These are phyloP conservation scores for Podosphaera fusca DNA, from an alignment of 2,329 filamentous ascomycete species.

Conservation along the genomic window DNA sequence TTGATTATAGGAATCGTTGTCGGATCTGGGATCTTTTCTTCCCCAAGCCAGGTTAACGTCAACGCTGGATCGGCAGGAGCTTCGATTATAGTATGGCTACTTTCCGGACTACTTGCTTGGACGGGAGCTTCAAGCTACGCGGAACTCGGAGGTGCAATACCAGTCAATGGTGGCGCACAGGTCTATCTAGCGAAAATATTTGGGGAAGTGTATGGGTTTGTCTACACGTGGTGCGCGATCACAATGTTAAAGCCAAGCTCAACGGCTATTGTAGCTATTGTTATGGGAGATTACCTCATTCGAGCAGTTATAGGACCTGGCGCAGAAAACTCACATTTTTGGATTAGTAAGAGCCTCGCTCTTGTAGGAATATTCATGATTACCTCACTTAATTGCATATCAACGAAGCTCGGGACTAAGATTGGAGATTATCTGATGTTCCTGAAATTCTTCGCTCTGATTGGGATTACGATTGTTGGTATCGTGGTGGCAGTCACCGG, in stretches of 20 bases:
- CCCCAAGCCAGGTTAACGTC: constrained; percentile 73
- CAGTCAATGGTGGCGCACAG: constrained; percentile 81
- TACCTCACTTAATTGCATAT: constrained; percentile 73
- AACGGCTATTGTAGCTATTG: constrained; percentile 85
- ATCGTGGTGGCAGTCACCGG: constrained; percentile 78
- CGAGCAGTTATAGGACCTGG: constrained; percentile 72
- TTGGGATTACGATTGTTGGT: constrained; percentile 70
- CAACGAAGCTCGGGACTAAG: constrained; percentile 66
- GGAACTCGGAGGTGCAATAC: constrained; percentile 85
- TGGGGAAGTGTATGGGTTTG: constrained; percentile 73
- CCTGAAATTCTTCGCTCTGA: constrained; percentile 74
- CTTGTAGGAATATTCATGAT: constrained; percentile 52
- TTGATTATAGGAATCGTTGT: constrained; percentile 86
- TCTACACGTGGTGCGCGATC: constrained; percentile 93
- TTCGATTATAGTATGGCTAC: constrained; percentile 70
- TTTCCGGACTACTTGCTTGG: constrained; percentile 86
- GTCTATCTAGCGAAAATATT: constrained; percentile 93
- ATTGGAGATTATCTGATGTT: constrained; percentile 92
- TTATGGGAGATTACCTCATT: constrained; percentile 95
- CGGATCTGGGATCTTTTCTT: constrained; percentile 88
- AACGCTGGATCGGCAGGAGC: constrained; percentile 84
- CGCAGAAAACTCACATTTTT: constrained; percentile 54
- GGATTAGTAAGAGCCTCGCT: constrained; percentile 79
- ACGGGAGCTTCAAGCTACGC: constrained; percentile 89
- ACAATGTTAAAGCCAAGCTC: constrained; percentile 84